Conservation (phyloP, 306 rosid genomes). For the Hippophae gyantsensis region DNA sequence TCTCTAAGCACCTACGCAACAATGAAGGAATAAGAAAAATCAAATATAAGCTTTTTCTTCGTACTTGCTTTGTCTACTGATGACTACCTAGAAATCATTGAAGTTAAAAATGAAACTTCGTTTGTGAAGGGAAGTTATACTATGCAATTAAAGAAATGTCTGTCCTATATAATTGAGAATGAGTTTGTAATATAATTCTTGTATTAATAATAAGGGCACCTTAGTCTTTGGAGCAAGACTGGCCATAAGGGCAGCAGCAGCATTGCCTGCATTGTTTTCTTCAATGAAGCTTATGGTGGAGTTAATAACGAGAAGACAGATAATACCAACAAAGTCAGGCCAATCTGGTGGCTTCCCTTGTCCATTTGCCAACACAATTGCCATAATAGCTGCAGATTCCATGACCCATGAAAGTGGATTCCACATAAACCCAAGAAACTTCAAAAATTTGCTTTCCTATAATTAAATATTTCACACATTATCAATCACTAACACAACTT, state of each 20-base stretch:
- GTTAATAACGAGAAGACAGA: conserved; percentile 73
- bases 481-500: conserved; percentile 17
- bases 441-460: conserved; percentile 87
- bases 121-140: no score
- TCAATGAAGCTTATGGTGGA: conserved; percentile 96
- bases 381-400: conserved; percentile 96
- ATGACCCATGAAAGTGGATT: conserved; percentile 98
- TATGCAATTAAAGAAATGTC: no score
- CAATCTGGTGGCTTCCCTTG: conserved; percentile 81
- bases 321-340: conserved; percentile 91
- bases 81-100: no score
- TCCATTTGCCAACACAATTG: conserved; percentile 95
- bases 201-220: conserved; percentile 28
- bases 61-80: no score
- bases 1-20: conserved; percentile 74
- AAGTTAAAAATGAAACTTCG: no score
- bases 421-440: conserved; percentile 99
- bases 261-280: conserved; percentile 97
- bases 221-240: conserved; percentile 98
- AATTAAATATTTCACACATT: conserved; percentile 4
- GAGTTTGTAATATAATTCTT: not conserved
- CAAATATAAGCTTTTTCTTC: not conserved
- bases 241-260: conserved; percentile 99
- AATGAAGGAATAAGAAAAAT: conserved; percentile 11
- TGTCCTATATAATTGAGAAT: no score